Percentiles rank a stretch among this genome's conserved stretches.
Conservation (phyloP, 495 filamentous ascomycete species). For the Stereocaulon alpinum region DNA sequence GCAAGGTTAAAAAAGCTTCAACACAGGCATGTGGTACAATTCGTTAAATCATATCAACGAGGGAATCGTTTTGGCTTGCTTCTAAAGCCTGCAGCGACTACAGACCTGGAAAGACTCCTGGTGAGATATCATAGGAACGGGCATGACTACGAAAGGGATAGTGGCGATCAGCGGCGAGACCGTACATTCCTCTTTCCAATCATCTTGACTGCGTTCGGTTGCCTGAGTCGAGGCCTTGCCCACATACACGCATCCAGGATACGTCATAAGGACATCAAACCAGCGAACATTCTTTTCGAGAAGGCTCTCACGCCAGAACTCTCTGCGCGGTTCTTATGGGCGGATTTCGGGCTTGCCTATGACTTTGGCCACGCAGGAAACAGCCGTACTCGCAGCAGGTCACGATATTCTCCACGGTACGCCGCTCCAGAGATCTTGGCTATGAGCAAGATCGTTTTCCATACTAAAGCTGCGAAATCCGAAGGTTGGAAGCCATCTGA, state of each 20-base stretch:
- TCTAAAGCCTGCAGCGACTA: slow-evolving; percentile 12
- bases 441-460: neutral
- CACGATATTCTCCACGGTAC: slow-evolving; percentile 15
- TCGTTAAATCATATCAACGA: slow-evolving; percentile 15
- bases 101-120: slow-evolving; percentile 5
- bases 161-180: neutral
- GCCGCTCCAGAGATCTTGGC: slow-evolving; percentile 14
- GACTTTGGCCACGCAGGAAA: slow-evolving; percentile 24
- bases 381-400: slow-evolving; percentile 13
- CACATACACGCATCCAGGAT: neutral
- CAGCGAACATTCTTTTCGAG: slow-evolving; percentile 12
- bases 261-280: slow-evolving; percentile 15
- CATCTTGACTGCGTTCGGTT: slow-evolving; percentile 11
- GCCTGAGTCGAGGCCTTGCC: slow-evolving; percentile 5
- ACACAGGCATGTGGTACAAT: slow-evolving; percentile 15
- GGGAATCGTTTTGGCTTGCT: slow-evolving; percentile 11
- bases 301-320: neutral
- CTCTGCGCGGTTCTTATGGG: slow-evolving; percentile 15
- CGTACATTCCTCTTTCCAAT: neutral
- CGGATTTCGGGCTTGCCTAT: slow-evolving; percentile 28
- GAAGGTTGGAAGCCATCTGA: neutral
- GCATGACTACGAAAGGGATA: neutral
- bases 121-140: neutral
- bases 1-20: slow-evolving; percentile 2
- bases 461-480: neutral